Conservation (phyloP, 2,329 filamentous ascomycete genomes). For the Botrytis pseudocinerea region DNA sequence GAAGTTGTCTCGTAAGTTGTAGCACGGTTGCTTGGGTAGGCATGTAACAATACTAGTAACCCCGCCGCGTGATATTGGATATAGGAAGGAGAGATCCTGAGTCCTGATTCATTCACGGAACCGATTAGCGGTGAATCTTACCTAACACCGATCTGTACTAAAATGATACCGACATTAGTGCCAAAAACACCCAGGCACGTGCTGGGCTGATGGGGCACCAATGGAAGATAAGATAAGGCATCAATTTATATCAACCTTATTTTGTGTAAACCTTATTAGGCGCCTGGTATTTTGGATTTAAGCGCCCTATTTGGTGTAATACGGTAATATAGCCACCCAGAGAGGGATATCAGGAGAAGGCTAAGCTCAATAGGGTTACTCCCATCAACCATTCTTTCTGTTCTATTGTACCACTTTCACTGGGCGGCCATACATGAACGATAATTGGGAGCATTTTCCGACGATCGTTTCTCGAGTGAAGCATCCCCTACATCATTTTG, state of each 20-base stretch:
- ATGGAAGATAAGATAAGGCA: background rate
- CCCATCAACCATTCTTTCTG: background rate
- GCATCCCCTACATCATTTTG: conserved; percentile 1
- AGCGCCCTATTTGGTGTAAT: background rate
- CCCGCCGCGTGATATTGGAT: conserved; percentile 21
- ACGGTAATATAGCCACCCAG: too few relatives aligned
- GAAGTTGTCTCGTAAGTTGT: conserved; percentile 12
- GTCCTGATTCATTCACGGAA: conserved; percentile 7
- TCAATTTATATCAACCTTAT: background rate
- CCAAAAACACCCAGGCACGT: background rate
- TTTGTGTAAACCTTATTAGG: background rate
- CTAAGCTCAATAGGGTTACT: background rate
- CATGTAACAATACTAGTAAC: conserved; percentile 12
- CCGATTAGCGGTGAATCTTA: conserved; percentile 13
- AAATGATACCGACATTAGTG: conserved; percentile 2
- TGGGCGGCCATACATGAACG: background rate
- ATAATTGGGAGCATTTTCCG: conserved; percentile 11
- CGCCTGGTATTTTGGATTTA: background rate
- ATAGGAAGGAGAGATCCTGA: background rate
- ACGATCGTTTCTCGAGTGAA: conserved; percentile 2
- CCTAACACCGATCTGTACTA: conserved; percentile 5
- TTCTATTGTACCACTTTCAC: background rate
- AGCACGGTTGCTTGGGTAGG: background rate
- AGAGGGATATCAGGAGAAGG: too few relatives aligned
- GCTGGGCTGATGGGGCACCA: background rate